Evolutionary conservation across 2,329 filamentous ascomycete species (phyloP).

Genomic region (Calycina herbarum): DNA sequence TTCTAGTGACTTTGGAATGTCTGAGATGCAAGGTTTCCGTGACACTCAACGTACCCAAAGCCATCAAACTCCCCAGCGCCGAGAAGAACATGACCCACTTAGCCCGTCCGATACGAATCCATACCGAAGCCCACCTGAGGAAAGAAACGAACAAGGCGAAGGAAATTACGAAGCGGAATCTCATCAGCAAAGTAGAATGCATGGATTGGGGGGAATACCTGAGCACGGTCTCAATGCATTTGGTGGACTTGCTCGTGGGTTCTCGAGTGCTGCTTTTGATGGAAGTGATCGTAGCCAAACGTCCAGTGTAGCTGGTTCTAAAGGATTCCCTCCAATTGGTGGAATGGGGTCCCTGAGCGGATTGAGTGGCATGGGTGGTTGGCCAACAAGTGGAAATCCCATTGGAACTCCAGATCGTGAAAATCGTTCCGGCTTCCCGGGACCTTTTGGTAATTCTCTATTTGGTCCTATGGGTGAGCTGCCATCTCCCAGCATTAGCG

Average conservation of each 20-base stretch:
- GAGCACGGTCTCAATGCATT: slow-evolving; percentile 54
- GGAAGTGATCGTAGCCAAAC: slow-evolving; percentile 91
- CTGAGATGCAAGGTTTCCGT: slow-evolving; percentile 57
- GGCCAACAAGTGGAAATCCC: slow-evolving; percentile 56
- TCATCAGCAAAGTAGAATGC: slow-evolving; percentile 48
- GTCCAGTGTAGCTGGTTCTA: slow-evolving; percentile 76
- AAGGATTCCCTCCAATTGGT: slow-evolving; percentile 65
- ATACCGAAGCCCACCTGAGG: slow-evolving; percentile 84
- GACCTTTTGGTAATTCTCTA: slow-evolving; percentile 74
- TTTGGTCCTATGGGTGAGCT: slow-evolving; percentile 77
- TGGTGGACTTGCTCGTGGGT: slow-evolving; percentile 54
- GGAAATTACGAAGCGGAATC: slow-evolving; percentile 39
- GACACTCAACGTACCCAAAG: slow-evolving; percentile 45
- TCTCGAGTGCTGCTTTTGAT: slow-evolving; percentile 47
- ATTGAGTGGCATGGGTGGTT: slow-evolving; percentile 46
- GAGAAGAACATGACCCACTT: slow-evolving; percentile 65
- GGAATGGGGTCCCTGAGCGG: slow-evolving; percentile 57
- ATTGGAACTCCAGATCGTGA: slow-evolving; percentile 69
- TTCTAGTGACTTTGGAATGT: slow-evolving; percentile 62
- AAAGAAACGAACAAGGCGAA: slow-evolving; percentile 56
- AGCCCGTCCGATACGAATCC: slow-evolving; percentile 97
- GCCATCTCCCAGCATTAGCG: slow-evolving; percentile 70
- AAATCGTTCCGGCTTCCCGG: slow-evolving; percentile 50
- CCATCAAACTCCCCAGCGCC: slow-evolving; percentile 43
- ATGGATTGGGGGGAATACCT: slow-evolving; percentile 53